These are phyloP conservation scores for Phtheirospermum japonicum DNA, from an alignment of 257 asterid genomes.

Conservation along the genomic window DNA sequence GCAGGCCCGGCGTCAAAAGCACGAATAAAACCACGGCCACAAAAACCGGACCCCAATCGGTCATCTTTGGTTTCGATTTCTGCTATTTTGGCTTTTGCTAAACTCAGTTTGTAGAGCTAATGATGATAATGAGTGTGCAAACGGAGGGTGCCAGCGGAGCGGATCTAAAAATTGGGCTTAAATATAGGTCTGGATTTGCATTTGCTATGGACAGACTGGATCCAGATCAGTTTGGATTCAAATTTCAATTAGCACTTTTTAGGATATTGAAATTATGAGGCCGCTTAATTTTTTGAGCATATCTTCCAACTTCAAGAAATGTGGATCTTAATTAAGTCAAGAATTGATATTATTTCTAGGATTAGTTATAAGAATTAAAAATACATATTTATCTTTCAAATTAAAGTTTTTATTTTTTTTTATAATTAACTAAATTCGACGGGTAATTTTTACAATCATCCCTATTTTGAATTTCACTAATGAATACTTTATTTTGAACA, in stretches of 20 bases:
- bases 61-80: conserved; percentile 30
- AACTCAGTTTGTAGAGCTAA: neutral
- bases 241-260: too few relatives aligned
- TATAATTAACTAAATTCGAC: too few relatives aligned
- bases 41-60: conserved; percentile 72
- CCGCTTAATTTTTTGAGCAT: neutral
- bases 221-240: neutral
- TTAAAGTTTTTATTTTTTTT: too few relatives aligned
- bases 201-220: neutral
- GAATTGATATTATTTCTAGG: too few relatives aligned
- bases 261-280: conserved; percentile 16
- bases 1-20: conserved; percentile 57
- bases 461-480: too few relatives aligned
- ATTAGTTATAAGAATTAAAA: too few relatives aligned
- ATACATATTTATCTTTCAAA: too few relatives aligned
- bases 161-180: neutral
- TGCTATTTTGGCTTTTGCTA: too few relatives aligned
- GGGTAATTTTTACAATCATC: too few relatives aligned
- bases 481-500: too few relatives aligned
- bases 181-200: neutral
- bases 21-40: conserved; percentile 66
- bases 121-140: neutral
- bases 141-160: neutral
- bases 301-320: too few relatives aligned
- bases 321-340: too few relatives aligned